Evolutionary conservation across 2,329 filamentous ascomycete genomes (phyloP), one percentile per base, ranked within the genome.

Genomic region (Neofusicoccum laricinum): DNA sequence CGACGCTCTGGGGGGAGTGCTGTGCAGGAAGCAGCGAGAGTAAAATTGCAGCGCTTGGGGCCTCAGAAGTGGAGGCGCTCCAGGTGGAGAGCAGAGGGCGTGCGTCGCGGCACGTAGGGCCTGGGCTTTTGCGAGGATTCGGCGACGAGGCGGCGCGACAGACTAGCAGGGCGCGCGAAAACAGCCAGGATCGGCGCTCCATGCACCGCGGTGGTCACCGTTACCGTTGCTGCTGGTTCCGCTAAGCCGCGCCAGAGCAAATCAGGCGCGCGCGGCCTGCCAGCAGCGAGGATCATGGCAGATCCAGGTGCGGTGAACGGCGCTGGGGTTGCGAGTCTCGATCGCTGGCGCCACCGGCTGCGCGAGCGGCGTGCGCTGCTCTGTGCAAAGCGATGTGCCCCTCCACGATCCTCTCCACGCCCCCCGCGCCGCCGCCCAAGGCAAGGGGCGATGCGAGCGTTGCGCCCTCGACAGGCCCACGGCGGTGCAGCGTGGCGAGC

Each of bases 71-170:
- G 62, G 62, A 64, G 62, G 62, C 61, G 61, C 49, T 46, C 49
- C 49, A 46, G 49, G 61, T 55, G 49, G 50, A 51, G 50, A 38
- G 45, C 36, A 45, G 61, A 41, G 48, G 61, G 41, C 49, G 48
- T 55, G 61, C 36, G 50, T 46, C 41, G 61, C 51, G 62, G 62
- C 62, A 58, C 62, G 62, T 53, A 57, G 62, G 62, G 62, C 50
- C 62, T 64, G 62, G 62, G 62, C 62, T 63, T 63, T 30, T 50
- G 32, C 43, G 32, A 49, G 58, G 41, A 59, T 59, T 59, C 41
- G 55, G 55, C 55, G 40, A 58, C 41, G 45, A 61, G 45, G 58
- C 58, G 58, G 58, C 58, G 58, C 43, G 36, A 61, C 41, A 50
- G 58, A 61, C 58, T 61, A 61, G 58, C 41, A 46, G 57, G 45